phyloP scores from a whole-genome alignment of 2,329 filamentous ascomycete genomes.

The Cordyceps fumosorosea region DNA sequence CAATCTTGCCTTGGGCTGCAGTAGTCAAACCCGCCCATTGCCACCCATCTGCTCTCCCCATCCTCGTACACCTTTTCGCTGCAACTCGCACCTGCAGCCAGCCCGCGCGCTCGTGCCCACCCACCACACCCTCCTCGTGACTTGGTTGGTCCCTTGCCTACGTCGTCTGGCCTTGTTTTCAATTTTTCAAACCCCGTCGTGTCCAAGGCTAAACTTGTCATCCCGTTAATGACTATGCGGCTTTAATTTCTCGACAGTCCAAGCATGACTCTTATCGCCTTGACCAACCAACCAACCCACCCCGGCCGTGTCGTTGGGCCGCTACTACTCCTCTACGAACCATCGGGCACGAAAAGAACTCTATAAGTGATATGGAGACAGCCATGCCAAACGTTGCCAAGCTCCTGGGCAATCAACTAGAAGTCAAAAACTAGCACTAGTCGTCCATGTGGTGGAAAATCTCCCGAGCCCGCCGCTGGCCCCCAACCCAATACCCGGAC shows the following conservation, averaged over 20 bases:
- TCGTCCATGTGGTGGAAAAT: neutral
- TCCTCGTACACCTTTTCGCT: neutral
- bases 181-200: neutral
- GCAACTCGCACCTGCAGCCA: constrained; percentile 6
- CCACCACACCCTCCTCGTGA: constrained; percentile 8
- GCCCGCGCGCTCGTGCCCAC: constrained; percentile 1
- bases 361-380: neutral
- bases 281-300: neutral
- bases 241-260: neutral
- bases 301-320: neutral
- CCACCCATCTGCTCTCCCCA: neutral
- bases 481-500: neutral
- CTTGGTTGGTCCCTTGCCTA: constrained; percentile 6
- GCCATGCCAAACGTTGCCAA: neutral
- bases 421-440: too few relatives aligned
- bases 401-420: neutral
- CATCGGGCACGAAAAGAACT: neutral
- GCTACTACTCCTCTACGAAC: neutral
- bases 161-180: constrained; percentile 7
- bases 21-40: neutral
- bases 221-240: neutral
- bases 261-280: neutral
- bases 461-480: neutral
- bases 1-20: neutral
- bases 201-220: neutral